These are phyloP conservation scores for Pelargonium fulgidum DNA, from an alignment of 441 rosid genomes.

Conservation along the genomic window DNA sequence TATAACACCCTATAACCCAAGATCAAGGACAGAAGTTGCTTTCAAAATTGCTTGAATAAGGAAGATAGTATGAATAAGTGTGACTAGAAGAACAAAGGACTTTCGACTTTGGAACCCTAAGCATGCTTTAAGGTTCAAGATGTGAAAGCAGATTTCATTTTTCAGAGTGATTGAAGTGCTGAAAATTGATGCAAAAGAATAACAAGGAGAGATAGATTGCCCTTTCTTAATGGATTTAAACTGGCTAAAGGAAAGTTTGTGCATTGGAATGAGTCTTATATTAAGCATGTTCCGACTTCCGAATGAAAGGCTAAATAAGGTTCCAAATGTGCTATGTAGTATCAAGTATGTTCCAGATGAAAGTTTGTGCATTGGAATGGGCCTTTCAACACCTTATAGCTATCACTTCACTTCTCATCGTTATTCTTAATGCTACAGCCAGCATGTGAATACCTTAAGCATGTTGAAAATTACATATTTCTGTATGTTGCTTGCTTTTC, in stretches of 20 bases:
- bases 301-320: not conserved
- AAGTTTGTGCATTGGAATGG: slow-evolving; percentile 7
- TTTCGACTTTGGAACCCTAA: not conserved
- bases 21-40: not conserved
- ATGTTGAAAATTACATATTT: not conserved
- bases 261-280: too few species aligned
- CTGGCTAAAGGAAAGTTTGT: not conserved
- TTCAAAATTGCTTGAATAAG: not conserved
- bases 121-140: not conserved
- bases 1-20: not conserved
- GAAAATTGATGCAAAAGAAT: slow-evolving; percentile 6
- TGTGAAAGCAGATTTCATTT: not conserved
- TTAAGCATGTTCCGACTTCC: too few species aligned
- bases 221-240: not conserved
- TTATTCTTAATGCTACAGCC: not conserved
- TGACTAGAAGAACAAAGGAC: not conserved
- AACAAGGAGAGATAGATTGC: not conserved
- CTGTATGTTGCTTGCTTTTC: slow-evolving; percentile 22
- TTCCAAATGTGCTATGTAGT: not conserved
- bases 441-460: not conserved
- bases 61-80: not conserved
- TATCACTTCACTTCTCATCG: not conserved
- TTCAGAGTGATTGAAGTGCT: slow-evolving; percentile 5
- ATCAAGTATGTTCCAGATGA: slow-evolving; percentile 7
- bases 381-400: not conserved